Conservation (phyloP, 2,329 filamentous ascomycete species). For the Xylaria sp. region DNA sequence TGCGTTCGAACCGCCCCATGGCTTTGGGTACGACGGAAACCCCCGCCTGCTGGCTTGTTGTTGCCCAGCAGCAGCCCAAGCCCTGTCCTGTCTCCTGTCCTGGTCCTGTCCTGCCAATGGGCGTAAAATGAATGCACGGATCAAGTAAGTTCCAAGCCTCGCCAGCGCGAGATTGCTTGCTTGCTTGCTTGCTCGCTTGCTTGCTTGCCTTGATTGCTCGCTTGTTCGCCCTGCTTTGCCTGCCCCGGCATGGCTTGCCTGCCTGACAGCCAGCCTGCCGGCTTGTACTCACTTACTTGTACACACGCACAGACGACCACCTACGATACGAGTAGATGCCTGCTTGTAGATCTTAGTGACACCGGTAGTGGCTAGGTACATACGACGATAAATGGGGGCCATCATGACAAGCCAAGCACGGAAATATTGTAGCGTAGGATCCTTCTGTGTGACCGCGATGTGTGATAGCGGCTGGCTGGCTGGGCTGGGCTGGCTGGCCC, state of each 20-base stretch:
- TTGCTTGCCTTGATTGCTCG: not conserved
- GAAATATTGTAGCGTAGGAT: conserved; percentile 5
- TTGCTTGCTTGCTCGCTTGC: not conserved
- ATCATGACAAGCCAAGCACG: not conserved
- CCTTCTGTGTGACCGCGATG: conserved; percentile 7
- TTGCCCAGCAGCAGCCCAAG: not conserved
- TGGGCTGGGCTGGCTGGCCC: not conserved
- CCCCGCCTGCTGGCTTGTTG: not conserved
- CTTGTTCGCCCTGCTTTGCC: not conserved
- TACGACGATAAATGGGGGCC: not conserved
- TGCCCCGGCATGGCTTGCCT: not conserved
- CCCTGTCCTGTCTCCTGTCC: no score
- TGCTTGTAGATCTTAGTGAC: not conserved
- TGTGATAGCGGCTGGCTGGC: conserved; percentile 17
- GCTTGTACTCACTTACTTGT: no score
- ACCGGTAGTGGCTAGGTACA: not conserved
- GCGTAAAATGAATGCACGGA: not conserved
- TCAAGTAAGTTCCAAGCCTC: not conserved
- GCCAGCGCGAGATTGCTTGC: no score
- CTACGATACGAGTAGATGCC: no score
- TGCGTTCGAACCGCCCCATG: not conserved
- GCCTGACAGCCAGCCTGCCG: not conserved
- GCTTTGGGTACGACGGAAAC: not conserved
- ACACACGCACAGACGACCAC: no score
- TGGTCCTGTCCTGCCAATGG: no score